phyloP scores from a whole-genome alignment of 108 stramenopile genomes.

The Epipyxis sp. region DNA sequence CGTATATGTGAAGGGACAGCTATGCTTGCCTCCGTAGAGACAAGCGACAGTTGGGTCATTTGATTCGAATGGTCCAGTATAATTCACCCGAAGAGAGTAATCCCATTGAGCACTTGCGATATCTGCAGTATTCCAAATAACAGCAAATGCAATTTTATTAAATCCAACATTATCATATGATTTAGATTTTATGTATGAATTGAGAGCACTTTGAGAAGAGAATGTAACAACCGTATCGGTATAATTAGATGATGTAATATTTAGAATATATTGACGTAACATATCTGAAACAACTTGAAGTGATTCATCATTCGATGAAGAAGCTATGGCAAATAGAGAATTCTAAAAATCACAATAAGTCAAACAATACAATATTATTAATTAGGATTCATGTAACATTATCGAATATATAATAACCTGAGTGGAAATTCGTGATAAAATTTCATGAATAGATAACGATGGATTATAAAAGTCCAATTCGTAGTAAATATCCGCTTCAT shows the following conservation, averaged over 20 bases:
- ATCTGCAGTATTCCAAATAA: slow-evolving; percentile 47
- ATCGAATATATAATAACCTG: too few species aligned
- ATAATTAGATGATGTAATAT: neutral
- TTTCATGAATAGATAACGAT: slow-evolving; percentile 33
- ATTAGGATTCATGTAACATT: too few species aligned
- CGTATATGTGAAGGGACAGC: slow-evolving; percentile 41
- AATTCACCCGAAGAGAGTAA: slow-evolving; percentile 51
- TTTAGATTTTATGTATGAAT: slow-evolving; percentile 40
- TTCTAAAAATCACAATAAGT: neutral
- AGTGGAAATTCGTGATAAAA: slow-evolving; percentile 32
- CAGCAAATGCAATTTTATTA: slow-evolving; percentile 46
- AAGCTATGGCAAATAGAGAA: slow-evolving; percentile 39
- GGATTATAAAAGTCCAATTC: slow-evolving; percentile 43
- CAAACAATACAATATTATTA: neutral
- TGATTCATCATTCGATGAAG: slow-evolving; percentile 6
- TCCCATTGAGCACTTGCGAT: slow-evolving; percentile 37
- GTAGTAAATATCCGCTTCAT: slow-evolving; percentile 39
- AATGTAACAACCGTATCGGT: slow-evolving; percentile 30
- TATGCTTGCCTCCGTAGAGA: slow-evolving; percentile 27
- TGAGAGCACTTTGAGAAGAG: slow-evolving; percentile 40
- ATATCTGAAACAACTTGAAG: neutral
- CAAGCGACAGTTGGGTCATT: neutral
- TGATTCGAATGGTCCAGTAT: slow-evolving; percentile 40
- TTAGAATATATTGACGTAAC: neutral
- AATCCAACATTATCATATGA: slow-evolving; percentile 39